Evolutionary conservation across 2,329 filamentous ascomycete species (phyloP), one percentile per base, ranked within the genome.

Genomic region (Teratosphaeria destructans): DNA sequence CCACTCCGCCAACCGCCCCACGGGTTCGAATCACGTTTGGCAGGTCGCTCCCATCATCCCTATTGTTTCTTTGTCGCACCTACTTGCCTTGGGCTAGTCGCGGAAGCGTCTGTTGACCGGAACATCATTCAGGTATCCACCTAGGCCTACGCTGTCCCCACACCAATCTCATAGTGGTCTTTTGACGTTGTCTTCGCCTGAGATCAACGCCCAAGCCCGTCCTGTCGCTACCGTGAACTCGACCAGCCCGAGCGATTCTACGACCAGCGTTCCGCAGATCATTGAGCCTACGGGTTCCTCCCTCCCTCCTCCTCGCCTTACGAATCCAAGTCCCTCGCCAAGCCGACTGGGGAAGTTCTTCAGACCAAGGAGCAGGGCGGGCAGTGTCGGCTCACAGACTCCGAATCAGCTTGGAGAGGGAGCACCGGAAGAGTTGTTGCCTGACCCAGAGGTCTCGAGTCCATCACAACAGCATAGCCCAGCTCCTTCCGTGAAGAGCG

Each of bases 251-350:
- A 47, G 16, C 35, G n/a, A 16, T 11, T 39, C 55, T 29, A 23
- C 27, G 16, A 47, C 19, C 49, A 66, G 68, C 47, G 71, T 76
- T 56, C 66, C 70, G 49, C 64, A 68, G 49, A 70, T 70, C 59
- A 43, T 70, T 57, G 68, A 71, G 58, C 67, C 68, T 29, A 47
- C 53, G 55, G 60, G 62, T 52, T 61, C 60, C 55, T 61, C 60
- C 59, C 43, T 63, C 37, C 57, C 62, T 11, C 39, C 62, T 57
- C 59, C 67, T 57, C 61, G 68, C 16, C 56, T 63, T 39, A 66
- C 76, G 62, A 81, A 81, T 65, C 82, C 87, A 61, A 84, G 84
- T 27, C 79, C 82, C 23, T 92, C 90, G 10, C 87, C 88, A 11
- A 54, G 84, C 61, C 68, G 75, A 14, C 70, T 81, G 16, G 74